Evolutionary conservation across 1,284 basidiomycete genomes (phyloP).

Genomic region (Pterulicium gracile): DNA sequence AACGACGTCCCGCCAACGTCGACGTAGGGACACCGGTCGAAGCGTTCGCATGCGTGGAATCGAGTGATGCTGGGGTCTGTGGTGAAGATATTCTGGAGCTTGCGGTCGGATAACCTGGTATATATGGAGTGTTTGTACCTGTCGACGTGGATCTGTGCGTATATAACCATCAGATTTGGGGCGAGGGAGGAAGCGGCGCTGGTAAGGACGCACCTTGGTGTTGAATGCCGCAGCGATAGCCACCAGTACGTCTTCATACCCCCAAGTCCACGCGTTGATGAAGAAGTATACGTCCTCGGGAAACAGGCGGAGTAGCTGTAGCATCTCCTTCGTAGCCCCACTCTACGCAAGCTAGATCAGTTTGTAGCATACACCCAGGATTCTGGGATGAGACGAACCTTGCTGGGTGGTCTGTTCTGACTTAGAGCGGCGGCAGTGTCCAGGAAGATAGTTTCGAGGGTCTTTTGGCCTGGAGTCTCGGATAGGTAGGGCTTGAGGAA

Average conservation of each 20-base stretch:
- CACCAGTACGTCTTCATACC: constrained; percentile 80
- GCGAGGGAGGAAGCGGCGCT: background rate
- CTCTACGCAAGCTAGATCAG: constrained; percentile 28
- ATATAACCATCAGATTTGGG: background rate
- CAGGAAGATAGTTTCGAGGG: constrained; percentile 75
- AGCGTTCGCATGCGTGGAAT: constrained; percentile 89
- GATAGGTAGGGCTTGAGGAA: constrained; percentile 62
- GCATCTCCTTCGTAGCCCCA: constrained; percentile 53
- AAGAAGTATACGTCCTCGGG: constrained; percentile 70
- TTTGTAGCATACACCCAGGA: background rate
- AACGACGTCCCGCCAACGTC: constrained; percentile 22
- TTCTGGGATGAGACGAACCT: constrained; percentile 33
- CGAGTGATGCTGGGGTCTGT: constrained; percentile 48
- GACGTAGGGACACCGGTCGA: constrained; percentile 60
- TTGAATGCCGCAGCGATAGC: constrained; percentile 57
- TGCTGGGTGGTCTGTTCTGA: constrained; percentile 54
- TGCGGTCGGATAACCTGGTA: constrained; percentile 47
- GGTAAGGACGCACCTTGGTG: constrained; percentile 32
- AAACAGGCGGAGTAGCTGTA: constrained; percentile 59
- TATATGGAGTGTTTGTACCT: constrained; percentile 75
- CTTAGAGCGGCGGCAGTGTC: constrained; percentile 71
- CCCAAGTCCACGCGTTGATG: constrained; percentile 90
- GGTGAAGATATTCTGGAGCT: constrained; percentile 56
- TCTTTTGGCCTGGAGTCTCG: constrained; percentile 22
- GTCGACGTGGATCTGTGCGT: constrained; percentile 73